Evolutionary conservation across 495 filamentous ascomycete genomes (phyloP), one percentile per base, ranked within the genome.

Genomic region (Rostrohypoxylon terebratum): DNA sequence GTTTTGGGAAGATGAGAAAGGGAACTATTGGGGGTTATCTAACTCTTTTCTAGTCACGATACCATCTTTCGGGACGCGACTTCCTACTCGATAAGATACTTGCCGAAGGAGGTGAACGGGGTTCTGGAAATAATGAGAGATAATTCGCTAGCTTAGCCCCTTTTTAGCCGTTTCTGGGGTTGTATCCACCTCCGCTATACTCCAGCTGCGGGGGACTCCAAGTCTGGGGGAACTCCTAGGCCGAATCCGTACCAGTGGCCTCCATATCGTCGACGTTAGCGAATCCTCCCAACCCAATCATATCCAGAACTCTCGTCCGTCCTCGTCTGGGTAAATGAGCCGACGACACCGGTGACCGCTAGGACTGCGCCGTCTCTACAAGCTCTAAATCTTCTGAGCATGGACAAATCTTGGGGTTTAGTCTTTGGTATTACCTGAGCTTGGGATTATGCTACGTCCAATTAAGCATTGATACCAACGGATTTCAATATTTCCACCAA

Each of bases 151-250:
- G 44, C 33, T 38, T 25, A 50, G 38, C 50, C 10, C 21, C 57
- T n/a, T 38, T 73, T 69, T 74, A 69, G 66, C 71, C 66, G 66
- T 51, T 42, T 67, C 62, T 59, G 71, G 71, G 62, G 60, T 36
- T 16, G 38, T 68, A 57, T 55, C 71, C 62, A 44, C 63, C 36
- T 58, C 44, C 44, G 28, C 38, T 55, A n/a, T 34, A 45, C 57
- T 55, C 31, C 23, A 28, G 23, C 38, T 74, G 71, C 62, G 71
- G 71, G 71, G 66, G 66, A 59, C 58, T 44, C 62, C 66, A 62
- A 62, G 71, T 50, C 62, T 66, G 66, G 71, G 71, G 61, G 34
- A 23, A 7, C 50, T n/a, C 4, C 38, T 44, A 47, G 23, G 42
- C 58, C 40, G 34, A 62, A 55, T 33, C 21, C 20, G 21, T 44